phyloP scores from a whole-genome alignment of 192 early-diverging fungal species.

The Coemansia umbellata region DNA sequence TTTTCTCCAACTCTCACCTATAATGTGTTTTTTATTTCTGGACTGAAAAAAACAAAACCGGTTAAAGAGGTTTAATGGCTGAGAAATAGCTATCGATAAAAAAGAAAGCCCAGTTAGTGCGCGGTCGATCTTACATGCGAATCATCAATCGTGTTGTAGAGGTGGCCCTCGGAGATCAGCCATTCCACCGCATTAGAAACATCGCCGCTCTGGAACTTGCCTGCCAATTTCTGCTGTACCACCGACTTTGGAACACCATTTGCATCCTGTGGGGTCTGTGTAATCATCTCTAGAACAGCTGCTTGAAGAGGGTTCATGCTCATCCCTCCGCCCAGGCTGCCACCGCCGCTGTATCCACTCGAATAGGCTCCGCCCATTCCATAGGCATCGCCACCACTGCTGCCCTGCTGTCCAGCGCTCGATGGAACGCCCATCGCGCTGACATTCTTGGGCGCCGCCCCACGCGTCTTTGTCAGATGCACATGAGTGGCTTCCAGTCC shows the following conservation, averaged over 20 bases:
- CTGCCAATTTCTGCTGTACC: constrained; percentile 42
- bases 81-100: too few relatives aligned
- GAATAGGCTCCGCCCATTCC: constrained; percentile 5
- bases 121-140: constrained; percentile 3
- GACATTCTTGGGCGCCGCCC: constrained; percentile 1
- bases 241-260: constrained; percentile 52
- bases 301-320: constrained; percentile 15
- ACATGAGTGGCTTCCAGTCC: constrained; percentile 62
- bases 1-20: too few relatives aligned
- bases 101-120: too few relatives aligned
- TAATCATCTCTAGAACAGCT: constrained; percentile 28
- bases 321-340: constrained; percentile 7
- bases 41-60: too few relatives aligned
- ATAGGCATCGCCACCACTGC: not conserved
- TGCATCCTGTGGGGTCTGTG: not conserved
- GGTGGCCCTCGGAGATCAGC: constrained; percentile 60
- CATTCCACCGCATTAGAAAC: constrained; percentile 46
- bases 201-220: constrained; percentile 14
- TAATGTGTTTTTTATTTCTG: too few relatives aligned
- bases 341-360: not conserved
- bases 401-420: not conserved
- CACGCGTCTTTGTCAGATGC: constrained; percentile 57
- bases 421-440: not conserved
- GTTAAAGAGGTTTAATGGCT: too few relatives aligned
- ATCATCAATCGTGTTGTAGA: constrained; percentile 69